Percentiles rank a stretch among this genome's conserved stretches.
These are phyloP conservation scores for Endocalyx cinctus DNA, from an alignment of 2,329 filamentous ascomycete species.

Conservation along the genomic window DNA sequence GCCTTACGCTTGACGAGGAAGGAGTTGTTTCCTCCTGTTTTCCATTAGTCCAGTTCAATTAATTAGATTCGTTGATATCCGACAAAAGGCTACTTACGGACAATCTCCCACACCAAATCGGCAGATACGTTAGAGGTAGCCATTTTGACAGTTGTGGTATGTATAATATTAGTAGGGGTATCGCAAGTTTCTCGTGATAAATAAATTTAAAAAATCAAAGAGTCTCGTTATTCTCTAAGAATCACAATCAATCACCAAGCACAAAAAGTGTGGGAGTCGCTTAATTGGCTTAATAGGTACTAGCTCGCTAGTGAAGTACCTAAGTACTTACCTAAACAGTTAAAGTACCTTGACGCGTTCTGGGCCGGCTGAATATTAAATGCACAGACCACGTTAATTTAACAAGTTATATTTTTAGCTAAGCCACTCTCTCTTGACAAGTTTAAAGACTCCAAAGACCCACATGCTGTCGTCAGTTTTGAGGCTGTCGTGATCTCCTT, in stretches of 20 bases:
- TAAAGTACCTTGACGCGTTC: background rate
- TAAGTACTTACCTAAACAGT: background rate
- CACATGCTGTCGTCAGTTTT: constrained; percentile 7
- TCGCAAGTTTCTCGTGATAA: no score
- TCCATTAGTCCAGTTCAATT: no score
- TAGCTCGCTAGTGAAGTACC: constrained; percentile 13
- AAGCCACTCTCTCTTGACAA: background rate
- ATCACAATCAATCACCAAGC: background rate
- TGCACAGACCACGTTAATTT: background rate
- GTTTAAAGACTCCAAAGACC: constrained; percentile 3
- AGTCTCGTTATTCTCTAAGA: constrained; percentile 9
- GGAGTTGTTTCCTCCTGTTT: constrained; percentile 76
- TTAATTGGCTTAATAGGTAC: constrained; percentile 24
- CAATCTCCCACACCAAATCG: constrained; percentile 92
- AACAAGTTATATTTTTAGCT: background rate
- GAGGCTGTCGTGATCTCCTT: no score
- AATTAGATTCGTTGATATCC: constrained; percentile 1
- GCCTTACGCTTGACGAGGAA: constrained; percentile 87
- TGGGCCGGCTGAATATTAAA: no score
- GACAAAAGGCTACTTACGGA: constrained; percentile 65
- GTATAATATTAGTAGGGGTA: constrained; percentile 6
- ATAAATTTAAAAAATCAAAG: constrained; percentile 7
- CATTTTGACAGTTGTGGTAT: constrained; percentile 49
- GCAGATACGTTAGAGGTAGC: constrained; percentile 59
- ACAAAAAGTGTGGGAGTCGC: constrained; percentile 26